Percentiles rank a stretch among this genome's conserved stretches.
Evolutionary conservation across 805 yeast species (phyloP).

Genomic region (Myxozyma udenii): DNA sequence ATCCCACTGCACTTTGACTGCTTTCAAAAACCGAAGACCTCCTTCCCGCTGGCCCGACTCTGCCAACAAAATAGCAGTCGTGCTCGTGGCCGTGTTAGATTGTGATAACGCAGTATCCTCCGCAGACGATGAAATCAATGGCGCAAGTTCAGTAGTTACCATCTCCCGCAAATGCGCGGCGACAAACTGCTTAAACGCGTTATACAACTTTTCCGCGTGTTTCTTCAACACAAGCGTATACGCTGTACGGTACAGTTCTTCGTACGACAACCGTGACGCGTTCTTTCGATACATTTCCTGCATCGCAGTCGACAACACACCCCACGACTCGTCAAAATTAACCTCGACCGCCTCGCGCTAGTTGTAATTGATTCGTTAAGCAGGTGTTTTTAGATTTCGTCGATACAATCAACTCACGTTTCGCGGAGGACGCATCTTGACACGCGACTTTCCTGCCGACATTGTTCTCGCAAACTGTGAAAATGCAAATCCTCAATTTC

Average conservation of each 20-base stretch:
- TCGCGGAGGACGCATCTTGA: conserved; percentile 31
- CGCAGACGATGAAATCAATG: conserved; percentile 13
- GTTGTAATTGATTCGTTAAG: neutral
- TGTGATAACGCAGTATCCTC: too few relatives aligned
- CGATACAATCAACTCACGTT: conserved; percentile 12
- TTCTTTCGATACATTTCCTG: conserved; percentile 66
- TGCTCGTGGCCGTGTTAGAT: conserved; percentile 11
- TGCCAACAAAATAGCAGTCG: conserved; percentile 19
- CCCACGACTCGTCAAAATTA: conserved; percentile 69
- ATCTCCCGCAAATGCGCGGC: conserved; percentile 44
- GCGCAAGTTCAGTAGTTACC: conserved; percentile 30
- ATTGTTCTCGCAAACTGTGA: too few relatives aligned
- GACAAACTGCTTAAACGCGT: conserved; percentile 53
- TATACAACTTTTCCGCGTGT: conserved; percentile 63
- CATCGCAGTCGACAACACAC: conserved; percentile 61
- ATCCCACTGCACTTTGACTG: conserved; percentile 55
- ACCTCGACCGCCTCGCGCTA: conserved; percentile 35
- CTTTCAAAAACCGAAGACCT: conserved; percentile 36
- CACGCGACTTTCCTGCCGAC: conserved; percentile 27
- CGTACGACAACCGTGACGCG: conserved; percentile 74
- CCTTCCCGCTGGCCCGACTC: conserved; percentile 23
- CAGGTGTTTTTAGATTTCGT: too few relatives aligned
- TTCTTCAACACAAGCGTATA: conserved; percentile 72
- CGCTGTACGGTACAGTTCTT: conserved; percentile 74
- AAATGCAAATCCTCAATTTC: too few relatives aligned